Conservation (phyloP, 2,329 filamentous ascomycete genomes). For the Alternaria panax region DNA sequence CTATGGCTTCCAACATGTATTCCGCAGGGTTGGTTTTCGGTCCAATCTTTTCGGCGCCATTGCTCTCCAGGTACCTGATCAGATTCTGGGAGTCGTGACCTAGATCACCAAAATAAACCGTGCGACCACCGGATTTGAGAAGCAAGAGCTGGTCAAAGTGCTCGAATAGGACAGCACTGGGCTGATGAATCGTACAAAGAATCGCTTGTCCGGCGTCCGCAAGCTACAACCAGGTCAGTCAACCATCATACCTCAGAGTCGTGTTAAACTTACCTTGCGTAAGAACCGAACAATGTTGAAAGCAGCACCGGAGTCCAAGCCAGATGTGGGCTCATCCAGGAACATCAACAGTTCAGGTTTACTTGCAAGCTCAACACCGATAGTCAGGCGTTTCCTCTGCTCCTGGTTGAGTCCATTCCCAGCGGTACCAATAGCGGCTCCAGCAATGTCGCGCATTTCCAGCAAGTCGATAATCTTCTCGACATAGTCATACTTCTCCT, state of each 20-base stretch:
- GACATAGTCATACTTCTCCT: constrained; percentile 71
- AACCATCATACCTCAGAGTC: not conserved
- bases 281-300: constrained; percentile 71
- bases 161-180: constrained; percentile 70
- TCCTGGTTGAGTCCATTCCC: constrained; percentile 63
- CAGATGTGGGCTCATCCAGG: constrained; percentile 79
- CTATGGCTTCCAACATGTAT: constrained; percentile 59
- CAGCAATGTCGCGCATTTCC: constrained; percentile 70
- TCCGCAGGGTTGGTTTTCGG: constrained; percentile 61
- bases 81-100: constrained; percentile 52
- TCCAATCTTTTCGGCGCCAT: constrained; percentile 55
- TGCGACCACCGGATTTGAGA: constrained; percentile 69
- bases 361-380: constrained; percentile 66
- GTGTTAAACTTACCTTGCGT: constrained; percentile 56
- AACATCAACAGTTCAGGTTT: constrained; percentile 78
- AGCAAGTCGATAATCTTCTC: constrained; percentile 69
- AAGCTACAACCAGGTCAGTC: constrained; percentile 44
- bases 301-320: constrained; percentile 73
- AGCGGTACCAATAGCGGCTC: constrained; percentile 68
- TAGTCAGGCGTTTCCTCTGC: constrained; percentile 71
- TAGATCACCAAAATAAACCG: constrained; percentile 71
- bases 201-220: constrained; percentile 72
- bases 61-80: constrained; percentile 60
- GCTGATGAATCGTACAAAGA: constrained; percentile 74
- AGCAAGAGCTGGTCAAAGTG: constrained; percentile 72